Evolutionary conservation across 306 rosid species (phyloP).

Genomic region (Quercus robur): DNA sequence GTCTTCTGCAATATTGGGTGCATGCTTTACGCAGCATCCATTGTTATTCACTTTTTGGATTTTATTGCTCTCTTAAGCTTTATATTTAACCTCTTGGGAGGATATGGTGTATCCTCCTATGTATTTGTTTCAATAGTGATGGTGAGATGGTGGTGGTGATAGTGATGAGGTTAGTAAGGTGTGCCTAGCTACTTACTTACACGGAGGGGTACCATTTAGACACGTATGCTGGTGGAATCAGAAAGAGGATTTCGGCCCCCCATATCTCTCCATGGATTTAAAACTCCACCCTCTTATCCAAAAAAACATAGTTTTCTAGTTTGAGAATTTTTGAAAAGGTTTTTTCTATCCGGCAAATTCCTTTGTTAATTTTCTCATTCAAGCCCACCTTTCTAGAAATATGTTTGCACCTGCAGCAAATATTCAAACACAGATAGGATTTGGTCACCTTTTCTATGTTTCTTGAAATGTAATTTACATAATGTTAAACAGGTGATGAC

Average conservation of each 20-base stretch:
- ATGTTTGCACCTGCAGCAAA: conserved; percentile 5
- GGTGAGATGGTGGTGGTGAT: neutral
- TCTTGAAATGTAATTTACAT: conserved; percentile 10
- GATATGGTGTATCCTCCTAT: neutral
- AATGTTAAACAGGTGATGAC: conserved; percentile 72
- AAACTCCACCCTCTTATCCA: neutral
- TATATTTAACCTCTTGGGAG: neutral
- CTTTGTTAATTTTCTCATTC: neutral
- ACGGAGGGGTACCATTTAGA: neutral
- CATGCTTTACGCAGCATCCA: neutral
- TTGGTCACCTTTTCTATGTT: conserved; percentile 3
- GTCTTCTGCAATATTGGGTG: neutral
- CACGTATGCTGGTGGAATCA: neutral
- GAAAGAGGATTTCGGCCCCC: neutral
- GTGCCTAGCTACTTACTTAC: neutral
- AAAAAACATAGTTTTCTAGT: neutral
- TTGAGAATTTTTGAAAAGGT: neutral
- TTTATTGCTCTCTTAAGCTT: neutral
- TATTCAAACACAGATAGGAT: neutral
- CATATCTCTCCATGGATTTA: neutral
- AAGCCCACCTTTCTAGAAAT: neutral
- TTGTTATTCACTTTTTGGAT: neutral
- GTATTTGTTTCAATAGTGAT: neutral
- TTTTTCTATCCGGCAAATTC: neutral
- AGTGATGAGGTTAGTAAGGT: neutral